Evolutionary conservation across 148 eudicot species (phyloP), one percentile per base, ranked within the genome.

Genomic region (Vaccinium vitisidaea): DNA sequence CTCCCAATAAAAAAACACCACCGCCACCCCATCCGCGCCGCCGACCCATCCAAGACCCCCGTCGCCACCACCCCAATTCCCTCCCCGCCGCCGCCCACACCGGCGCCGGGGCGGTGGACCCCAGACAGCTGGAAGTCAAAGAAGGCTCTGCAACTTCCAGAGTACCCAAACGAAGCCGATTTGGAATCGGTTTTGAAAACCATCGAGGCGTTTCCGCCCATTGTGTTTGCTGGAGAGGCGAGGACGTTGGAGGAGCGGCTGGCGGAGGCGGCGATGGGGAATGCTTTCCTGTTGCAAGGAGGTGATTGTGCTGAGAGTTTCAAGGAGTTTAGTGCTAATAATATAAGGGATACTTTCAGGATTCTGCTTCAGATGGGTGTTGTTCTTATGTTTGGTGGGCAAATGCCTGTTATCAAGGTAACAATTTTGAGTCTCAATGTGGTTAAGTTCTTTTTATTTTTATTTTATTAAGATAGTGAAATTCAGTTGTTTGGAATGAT

Each of bases 181-280:
- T 83, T 92, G 5, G 89, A 88, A 8, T 56, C 87, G 27, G 96
- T 92, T 16, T 83, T 93, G 21, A 85, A 92, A 30, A 88, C 91
- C 52, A 88, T 92, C 1, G 89, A 88, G 30, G 84, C 93, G 11
- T 92, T 91, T 77, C 96, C 96, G 0, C 96, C 93, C 2, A 88
- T 93, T 43, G 96, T 92, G 0, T 93, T 93, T 46, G 96, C 96
- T 4, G 94, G 96, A 0, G 96, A 93, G 82, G 93, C 93, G 0
- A 65, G 94, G 48, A 91, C 65, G 27, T 92, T 93, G 8, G 96
- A 93, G 59, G 94, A 92, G 58, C 83, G 86, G 82, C 88, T 93
- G n/a, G 96, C 86, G 0, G 89, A 92, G 84, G 94, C 93, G 10
- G 94, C 94, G 0, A 77, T 91, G 69, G 96, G 96, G 14, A 88